phyloP scores from a whole-genome alignment of 306 rosid genomes.

The Cucurbita argyrosperma region DNA sequence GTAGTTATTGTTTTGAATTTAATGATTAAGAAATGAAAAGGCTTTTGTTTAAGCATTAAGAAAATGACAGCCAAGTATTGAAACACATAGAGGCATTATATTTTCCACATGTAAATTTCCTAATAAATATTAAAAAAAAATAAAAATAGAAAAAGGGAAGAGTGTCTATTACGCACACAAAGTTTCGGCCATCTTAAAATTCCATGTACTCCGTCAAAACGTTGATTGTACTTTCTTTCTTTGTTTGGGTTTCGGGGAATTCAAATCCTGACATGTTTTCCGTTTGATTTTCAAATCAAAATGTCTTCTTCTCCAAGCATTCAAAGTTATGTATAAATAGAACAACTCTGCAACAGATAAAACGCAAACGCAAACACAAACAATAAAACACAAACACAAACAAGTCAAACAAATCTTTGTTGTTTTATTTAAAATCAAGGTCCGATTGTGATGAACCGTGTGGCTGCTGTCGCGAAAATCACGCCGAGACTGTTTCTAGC shows the following conservation, averaged over 20 bases:
- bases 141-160: neutral
- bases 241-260: neutral
- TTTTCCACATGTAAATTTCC: neutral
- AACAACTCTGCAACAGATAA: neutral
- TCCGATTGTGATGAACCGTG: neutral
- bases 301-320: too few species aligned
- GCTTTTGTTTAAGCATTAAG: too few species aligned
- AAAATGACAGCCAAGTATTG: too few species aligned
- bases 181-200: neutral
- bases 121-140: too few species aligned
- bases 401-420: neutral
- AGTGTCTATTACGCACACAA: neutral
- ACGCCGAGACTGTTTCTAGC: conserved; percentile 7
- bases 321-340: neutral
- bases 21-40: too few species aligned
- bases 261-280: neutral
- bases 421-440: too few species aligned
- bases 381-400: neutral
- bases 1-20: too few species aligned
- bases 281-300: neutral
- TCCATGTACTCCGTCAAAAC: neutral
- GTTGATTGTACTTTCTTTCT: too few species aligned
- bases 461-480: neutral
- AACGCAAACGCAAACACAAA: neutral
- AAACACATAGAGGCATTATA: neutral